A percentile compares a stretch with the other conserved stretches of the same genome.
Conservation (phyloP, 176 grass and related monocot genomes). For the Triticum dicoccoides region DNA sequence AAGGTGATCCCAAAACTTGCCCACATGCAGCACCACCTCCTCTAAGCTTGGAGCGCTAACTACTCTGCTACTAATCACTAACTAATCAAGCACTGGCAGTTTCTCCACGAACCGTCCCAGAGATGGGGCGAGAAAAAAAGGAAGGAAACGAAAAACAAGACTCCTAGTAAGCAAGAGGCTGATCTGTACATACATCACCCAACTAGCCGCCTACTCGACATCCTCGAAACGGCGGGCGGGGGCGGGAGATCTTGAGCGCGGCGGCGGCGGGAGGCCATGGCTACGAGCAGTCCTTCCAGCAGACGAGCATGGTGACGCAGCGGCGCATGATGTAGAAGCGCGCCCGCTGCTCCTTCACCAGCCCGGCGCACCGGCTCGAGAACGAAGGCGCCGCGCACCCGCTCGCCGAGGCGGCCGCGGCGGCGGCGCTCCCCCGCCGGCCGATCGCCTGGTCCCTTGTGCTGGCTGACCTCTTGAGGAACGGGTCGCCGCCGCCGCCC, state of each 20-base stretch:
- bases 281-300: constrained; percentile 85
- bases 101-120: constrained; percentile 24
- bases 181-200: constrained; percentile 50
- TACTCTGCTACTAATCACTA: constrained; percentile 39
- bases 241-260: background rate
- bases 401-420: background rate
- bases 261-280: background rate
- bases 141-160: background rate
- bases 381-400: constrained; percentile 48
- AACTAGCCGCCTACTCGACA: constrained; percentile 12
- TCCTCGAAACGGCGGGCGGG: background rate
- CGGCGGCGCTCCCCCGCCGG: background rate
- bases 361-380: constrained; percentile 70
- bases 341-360: constrained; percentile 91
- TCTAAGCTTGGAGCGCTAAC: constrained; percentile 21
- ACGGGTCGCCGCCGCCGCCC: constrained; percentile 26
- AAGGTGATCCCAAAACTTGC: constrained; percentile 58
- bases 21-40: constrained; percentile 26
- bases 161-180: constrained; percentile 28
- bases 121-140: background rate
- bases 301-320: constrained; percentile 91
- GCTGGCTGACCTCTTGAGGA: constrained; percentile 65
- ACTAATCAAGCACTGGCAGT: constrained; percentile 11
- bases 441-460: constrained; percentile 51
- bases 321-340: constrained; percentile 97